A percentile compares a stretch with the other conserved stretches of the same genome.
phyloP scores from a whole-genome alignment of 352 stramenopile species.

The Phytopythium sindhum region DNA sequence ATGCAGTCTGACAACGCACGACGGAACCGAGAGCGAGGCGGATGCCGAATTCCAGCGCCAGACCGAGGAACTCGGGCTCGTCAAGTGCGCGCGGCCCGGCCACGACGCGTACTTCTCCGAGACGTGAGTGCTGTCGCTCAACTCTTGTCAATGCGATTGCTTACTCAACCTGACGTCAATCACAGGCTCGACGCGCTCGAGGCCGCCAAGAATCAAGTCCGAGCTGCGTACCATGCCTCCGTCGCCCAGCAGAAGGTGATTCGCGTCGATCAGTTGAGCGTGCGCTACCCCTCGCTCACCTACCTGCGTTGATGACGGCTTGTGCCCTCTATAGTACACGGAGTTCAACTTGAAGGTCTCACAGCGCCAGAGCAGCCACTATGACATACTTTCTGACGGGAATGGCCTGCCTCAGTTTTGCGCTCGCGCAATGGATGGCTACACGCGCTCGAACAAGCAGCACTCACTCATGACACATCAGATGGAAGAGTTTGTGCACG shows the following conservation, averaged over 20 bases:
- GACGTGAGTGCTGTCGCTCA: constrained; percentile 23
- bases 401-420: constrained; percentile 25
- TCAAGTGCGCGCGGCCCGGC: constrained; percentile 35
- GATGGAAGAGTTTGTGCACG: constrained; percentile 45
- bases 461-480: constrained; percentile 34
- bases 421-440: constrained; percentile 40
- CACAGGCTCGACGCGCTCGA: constrained; percentile 54
- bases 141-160: neutral
- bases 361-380: constrained; percentile 51
- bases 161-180: too few relatives aligned
- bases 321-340: constrained; percentile 34
- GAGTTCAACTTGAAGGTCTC: constrained; percentile 40
- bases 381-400: constrained; percentile 30
- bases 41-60: constrained; percentile 14
- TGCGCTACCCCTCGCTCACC: neutral
- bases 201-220: constrained; percentile 63
- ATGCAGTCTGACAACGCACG: constrained; percentile 23
- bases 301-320: neutral
- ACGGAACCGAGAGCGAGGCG: constrained; percentile 3
- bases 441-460: constrained; percentile 32
- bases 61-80: constrained; percentile 35
- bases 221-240: constrained; percentile 48
- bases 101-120: constrained; percentile 36
- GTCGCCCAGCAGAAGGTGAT: constrained; percentile 28
- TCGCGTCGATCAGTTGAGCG: neutral